Evolutionary conservation across 495 filamentous ascomycete genomes (phyloP).

Genomic region (Hypoxylon intermedium): DNA sequence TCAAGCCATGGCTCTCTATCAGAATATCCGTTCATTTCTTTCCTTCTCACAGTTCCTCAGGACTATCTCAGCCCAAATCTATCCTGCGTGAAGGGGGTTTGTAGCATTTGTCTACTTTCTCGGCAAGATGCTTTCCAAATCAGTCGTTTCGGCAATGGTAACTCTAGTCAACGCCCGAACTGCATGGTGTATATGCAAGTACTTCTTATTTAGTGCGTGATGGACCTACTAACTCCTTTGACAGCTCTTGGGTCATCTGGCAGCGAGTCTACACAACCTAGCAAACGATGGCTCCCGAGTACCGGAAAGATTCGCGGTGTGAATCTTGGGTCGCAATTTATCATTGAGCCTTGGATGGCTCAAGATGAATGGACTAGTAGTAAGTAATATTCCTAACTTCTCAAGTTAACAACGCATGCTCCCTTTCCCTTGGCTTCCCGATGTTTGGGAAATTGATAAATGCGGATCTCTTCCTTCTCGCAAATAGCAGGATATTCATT

Average conservation of each 20-base stretch:
- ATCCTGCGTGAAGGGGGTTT: not conserved
- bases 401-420: not conserved
- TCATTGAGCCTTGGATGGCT: constrained; percentile 68
- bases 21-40: not conserved
- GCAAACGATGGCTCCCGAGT: constrained; percentile 45
- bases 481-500: too few relatives aligned
- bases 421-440: not conserved
- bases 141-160: constrained; percentile 3
- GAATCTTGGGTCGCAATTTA: constrained; percentile 65
- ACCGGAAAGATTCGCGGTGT: constrained; percentile 65
- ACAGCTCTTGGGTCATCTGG: constrained; percentile 16
- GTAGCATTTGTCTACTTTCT: not conserved
- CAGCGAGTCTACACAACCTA: not conserved
- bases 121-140: constrained; percentile 13
- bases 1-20: too few relatives aligned
- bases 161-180: not conserved
- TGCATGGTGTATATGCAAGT: constrained; percentile 7
- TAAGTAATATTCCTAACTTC: constrained; percentile 4
- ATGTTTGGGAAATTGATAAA: not conserved
- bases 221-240: not conserved
- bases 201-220: not conserved
- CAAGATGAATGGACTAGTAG: constrained; percentile 52
- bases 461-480: not conserved
- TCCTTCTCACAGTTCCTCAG: not conserved
- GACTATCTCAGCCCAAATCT: not conserved